Base-by-base conservation (phyloP, 352 stramenopile species). In the Phytophthora melonis region DNA sequence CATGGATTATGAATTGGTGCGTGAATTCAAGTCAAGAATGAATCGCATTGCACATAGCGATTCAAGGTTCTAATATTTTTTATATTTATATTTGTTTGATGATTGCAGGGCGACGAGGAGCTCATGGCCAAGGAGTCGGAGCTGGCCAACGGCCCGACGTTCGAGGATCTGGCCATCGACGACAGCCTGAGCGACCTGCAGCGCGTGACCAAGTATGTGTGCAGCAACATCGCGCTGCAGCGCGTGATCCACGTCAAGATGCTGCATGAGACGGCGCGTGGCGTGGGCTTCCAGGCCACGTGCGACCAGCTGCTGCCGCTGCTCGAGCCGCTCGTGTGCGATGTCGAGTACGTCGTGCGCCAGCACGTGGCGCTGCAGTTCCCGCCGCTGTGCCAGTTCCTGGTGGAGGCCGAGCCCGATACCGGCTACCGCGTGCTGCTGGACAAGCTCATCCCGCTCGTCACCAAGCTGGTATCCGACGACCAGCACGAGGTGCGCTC, bases 161-260 rank as follows among this genome's bases (percentile, higher is more conserved):
- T 99, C 79, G 97, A 99, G 82, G 97, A 99, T 81, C 84, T 99
- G 47, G 98, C 97, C 6, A 99, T 99, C 72, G 97, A 99, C 84
- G 97, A 99, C 82, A 98, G 97, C 50, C 81, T 99, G 27, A 98
- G 89, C 66, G 87, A 99, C 64, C 78, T 99, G 36, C 89, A 99
- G 68, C 90, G 98, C 41, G 89, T 99, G 25, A 93, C 97, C 58
- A 95, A 97, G 68, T 99, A 99, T 79, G 91, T 93, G 59, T 97
- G 90, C 78, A 98, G 92, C 74, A 95, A 91, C 72, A 99, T 99
- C 76, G 97, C 97, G 9, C 74, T 99, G 43, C 98, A 99, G 81
- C 90, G 97, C 62, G 89, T 99, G 8, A 98, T 99, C 55, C 97
- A 99, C 80, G 96, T 99, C 21, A 98, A 98, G 81, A 98, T 98